Evolutionary conservation across 495 filamentous ascomycete species (phyloP), one percentile per base, ranked within the genome.

Genomic region (Tuber borchii): DNA sequence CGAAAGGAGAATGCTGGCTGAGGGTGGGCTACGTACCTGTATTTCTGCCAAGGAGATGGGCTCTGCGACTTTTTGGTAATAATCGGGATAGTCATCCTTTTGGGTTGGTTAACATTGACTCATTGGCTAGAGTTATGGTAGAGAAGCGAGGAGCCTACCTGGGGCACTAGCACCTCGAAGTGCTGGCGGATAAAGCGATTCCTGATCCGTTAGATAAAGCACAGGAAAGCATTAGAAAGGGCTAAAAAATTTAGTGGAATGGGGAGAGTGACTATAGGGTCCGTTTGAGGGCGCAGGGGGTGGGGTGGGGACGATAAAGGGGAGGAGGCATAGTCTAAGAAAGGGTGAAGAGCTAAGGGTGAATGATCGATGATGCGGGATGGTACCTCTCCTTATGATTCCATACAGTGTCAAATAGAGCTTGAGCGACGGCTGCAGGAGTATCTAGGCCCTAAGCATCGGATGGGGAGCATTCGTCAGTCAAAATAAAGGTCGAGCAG

Each of bases 1-100:
- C 17, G 37, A 22, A 43, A 19, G 20, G 31, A 37, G 9, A 26
- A 34, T 37, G 61, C 4, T 31, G 74, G 26, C 20, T 71, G 65
- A 70, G 71, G 69, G 68, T 34, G 20, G 43, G 74, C 72, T 56
- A 71, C 77, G n/a, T 56, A 83, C 82, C 81, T 89, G 87, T 44
- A 90, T 87, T n/a, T 85, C 87, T 70, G 88, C 86, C 73, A 90
- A 79, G 1, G 89, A 86, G 51, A 90, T 86, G 10, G 89, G 89
- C 19, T 88, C 83, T 45, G 81, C 84, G 72, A 88, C 88, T 77
- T 85, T 82, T 70, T 86, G 82, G 81, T 90, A 90, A 81, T 90
- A 90, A 71, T 87, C 85, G 14, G 88, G 86, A 51, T 86, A 78
- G 68, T 84, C 77, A 43, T 85, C 84, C 86, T 83, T 61, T 34